Conservation (phyloP, 768 basidiomycete species). For the Dioszegia hungarica region DNA sequence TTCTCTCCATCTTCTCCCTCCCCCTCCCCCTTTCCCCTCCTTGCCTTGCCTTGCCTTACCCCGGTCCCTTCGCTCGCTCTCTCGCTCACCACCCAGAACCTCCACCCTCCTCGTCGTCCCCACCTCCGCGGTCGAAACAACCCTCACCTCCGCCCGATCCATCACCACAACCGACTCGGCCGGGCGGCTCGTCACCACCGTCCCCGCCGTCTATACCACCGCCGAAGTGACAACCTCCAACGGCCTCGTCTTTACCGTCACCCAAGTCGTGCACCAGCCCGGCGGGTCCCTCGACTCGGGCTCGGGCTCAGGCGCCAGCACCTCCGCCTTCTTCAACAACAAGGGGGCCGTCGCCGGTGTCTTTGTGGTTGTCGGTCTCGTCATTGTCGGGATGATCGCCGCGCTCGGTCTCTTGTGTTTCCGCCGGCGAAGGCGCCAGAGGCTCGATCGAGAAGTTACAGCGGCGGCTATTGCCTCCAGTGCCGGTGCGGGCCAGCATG, state of each 20-base stretch:
- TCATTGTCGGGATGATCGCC: slow-evolving; percentile 54
- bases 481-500: slow-evolving; percentile 20
- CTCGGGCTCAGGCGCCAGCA: slow-evolving; percentile 4
- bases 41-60: too few relatives aligned
- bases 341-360: slow-evolving; percentile 66
- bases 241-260: slow-evolving; percentile 45
- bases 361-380: slow-evolving; percentile 68
- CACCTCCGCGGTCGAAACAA: slow-evolving; percentile 21
- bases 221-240: slow-evolving; percentile 29
- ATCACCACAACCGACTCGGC: slow-evolving; percentile 41
- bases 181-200: slow-evolving; percentile 32
- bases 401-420: slow-evolving; percentile 52
- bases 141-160: slow-evolving; percentile 29
- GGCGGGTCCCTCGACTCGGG: slow-evolving; percentile 41
- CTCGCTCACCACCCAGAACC: slow-evolving; percentile 9
- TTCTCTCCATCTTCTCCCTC: too few relatives aligned
- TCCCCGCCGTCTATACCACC: slow-evolving; percentile 39
- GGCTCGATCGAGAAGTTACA: slow-evolving; percentile 48
- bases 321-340: slow-evolving; percentile 65
- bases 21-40: too few relatives aligned
- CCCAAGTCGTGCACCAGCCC: slow-evolving; percentile 46
- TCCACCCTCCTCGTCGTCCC: slow-evolving; percentile 24
- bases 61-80: background rate
- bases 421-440: slow-evolving; percentile 44
- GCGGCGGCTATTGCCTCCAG: slow-evolving; percentile 47